Percentiles rank a stretch among this genome's conserved stretches.
Evolutionary conservation across 2,329 filamentous ascomycete species (phyloP).

Genomic region (Colletotrichum eremochloae): DNA sequence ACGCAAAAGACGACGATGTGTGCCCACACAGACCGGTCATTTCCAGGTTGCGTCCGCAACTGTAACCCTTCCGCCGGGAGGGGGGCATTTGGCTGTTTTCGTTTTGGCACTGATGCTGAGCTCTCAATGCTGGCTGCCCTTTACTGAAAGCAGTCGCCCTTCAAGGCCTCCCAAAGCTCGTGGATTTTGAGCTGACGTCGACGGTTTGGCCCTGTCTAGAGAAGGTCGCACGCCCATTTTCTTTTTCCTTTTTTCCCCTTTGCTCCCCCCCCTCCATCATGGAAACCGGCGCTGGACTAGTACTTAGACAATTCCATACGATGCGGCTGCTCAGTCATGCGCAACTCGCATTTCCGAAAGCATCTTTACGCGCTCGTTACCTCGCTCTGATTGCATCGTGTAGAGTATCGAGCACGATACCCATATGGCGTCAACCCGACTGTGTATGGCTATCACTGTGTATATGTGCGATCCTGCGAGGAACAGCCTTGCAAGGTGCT

Average conservation of each 20-base stretch:
- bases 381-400: constrained; percentile 21
- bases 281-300: constrained; percentile 1
- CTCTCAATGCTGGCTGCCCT: background rate
- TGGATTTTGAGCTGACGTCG: background rate
- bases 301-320: constrained; percentile 3
- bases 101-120: background rate
- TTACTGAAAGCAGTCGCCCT: background rate
- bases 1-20: background rate
- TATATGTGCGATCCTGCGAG: too few relatives aligned
- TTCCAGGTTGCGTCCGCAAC: background rate
- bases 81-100: background rate
- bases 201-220: background rate
- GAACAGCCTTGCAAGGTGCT: background rate
- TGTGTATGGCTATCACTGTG: too few relatives aligned
- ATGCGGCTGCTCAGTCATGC: constrained; percentile 18
- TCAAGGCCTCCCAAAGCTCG: background rate
- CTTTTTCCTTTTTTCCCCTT: background rate
- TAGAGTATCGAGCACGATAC: constrained; percentile 21
- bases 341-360: constrained; percentile 15
- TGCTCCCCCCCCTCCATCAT: background rate
- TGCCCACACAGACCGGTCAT: background rate
- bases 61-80: background rate
- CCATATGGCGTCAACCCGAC: too few relatives aligned
- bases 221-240: constrained; percentile 1
- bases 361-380: background rate